Base-by-base conservation (phyloP, 106 monocot species). In the Hemerocallis citrina region DNA sequence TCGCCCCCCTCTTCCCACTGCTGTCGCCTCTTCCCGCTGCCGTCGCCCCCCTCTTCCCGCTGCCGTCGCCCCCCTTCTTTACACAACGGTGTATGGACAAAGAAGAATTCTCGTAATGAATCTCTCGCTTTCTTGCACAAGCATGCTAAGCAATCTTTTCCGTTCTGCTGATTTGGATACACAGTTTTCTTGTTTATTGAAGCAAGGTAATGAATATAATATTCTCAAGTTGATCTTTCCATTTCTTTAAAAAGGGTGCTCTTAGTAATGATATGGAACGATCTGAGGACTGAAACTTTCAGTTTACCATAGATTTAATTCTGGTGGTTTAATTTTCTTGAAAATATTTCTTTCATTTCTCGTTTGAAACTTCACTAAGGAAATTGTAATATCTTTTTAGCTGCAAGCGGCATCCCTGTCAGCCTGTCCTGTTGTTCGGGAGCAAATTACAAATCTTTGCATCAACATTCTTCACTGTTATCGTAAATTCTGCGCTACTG, bases 41-140 rank as follows among this genome's bases (percentile, higher is more conserved):
- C n/a, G n/a, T n/a, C n/a, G n/a, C n/a, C n/a, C n/a, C n/a, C n/a
- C n/a, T n/a, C n/a, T n/a, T n/a, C n/a, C n/a, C n/a, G n/a, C n/a
- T n/a, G n/a, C n/a, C n/a, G n/a, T n/a, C n/a, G n/a, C n/a, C n/a
- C n/a, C 96, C 48, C 70, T 88, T 67, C 91, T 98, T 68, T 98
- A 98, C 49, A 98, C 96, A 34, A 88, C 91, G 14, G 57, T 98
- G 5, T 88, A 79, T 73, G 96, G 96, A 54, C 88, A 98, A 98
- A 87, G 96, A 76, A 88, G 91, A 79, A 98, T 98, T 66, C 73
- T 91, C 32, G 88, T 98, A 17, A 67, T 67, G 59, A 98, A 83
- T 69, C 79, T 98, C 5, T 98, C 96, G 45, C 91, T 98, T 79
- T 81, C 96, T 3, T 98, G 96, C 74, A 82, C 96, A 35, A 87